Base-by-base conservation (phyloP, 1,284 basidiomycete species). In the Phellopilus nigrolimitatus region DNA sequence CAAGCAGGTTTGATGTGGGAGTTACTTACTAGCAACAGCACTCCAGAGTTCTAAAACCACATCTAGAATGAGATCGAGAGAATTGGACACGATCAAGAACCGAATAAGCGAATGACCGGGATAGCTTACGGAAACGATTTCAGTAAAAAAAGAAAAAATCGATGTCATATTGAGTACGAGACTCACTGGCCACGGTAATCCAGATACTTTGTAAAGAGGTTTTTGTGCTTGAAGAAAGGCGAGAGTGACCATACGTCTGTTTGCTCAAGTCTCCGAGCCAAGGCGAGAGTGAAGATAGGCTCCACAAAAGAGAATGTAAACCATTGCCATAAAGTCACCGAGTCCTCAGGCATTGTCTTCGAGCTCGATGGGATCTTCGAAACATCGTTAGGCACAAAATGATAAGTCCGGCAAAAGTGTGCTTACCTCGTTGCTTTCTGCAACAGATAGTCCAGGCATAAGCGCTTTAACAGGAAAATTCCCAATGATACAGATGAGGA, bases 271-370 rank as follows among this genome's bases (percentile, higher is more conserved):
- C 83, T 84, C 46, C 78, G 71, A 31, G 68, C 65, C 47, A 68
- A 68, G 0, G 80, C 78, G n/a, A 82, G 64, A 46, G 68, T 59
- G 60, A 91, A 80, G 42, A 91, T 70, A 0, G 83, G 79, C 59
- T 82, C 78, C 40, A 92, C 75, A 69, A 90, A 93, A 1, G 78
- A 75, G 64, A 91, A 91, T 1, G 78, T 81, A 47, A 79, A 71
- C 85, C 89, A 91, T n/a, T 79, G 72, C 77, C 81, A 86, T 12
- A 92, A 68, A n/a, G 75, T 82, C 37, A 81, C 84, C 51, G 75
- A 71, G 62, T 92, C 89, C 65, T 93, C 89, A 3, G 83, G 82
- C 62, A 76, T 74, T 2, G 80, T 75, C 25, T 75, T 62, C 8
- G 61, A 57, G 48, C 64, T 69, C 5, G 79, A 78, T 3, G 82